Evolutionary conservation across 2,329 filamentous ascomycete species (phyloP), one percentile per base, ranked within the genome.

Genomic region (Fusarium subglutinans): DNA sequence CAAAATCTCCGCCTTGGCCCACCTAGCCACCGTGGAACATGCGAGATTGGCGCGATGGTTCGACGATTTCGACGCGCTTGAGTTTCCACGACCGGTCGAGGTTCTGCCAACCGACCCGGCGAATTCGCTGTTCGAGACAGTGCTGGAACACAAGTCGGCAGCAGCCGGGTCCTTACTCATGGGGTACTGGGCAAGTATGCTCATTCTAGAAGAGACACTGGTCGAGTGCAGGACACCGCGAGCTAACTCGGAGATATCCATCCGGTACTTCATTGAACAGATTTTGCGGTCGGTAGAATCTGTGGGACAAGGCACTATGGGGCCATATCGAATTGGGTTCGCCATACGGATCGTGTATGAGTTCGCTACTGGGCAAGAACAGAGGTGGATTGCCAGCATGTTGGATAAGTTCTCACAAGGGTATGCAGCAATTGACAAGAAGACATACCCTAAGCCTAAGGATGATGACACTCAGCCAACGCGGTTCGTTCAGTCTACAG

Each of bases 191-290:
- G 81, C 83, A 12, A 82, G 80, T 43, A 76, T 83, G 75, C 75
- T 84, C n/a, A 81, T 85, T 56, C 71, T 85, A 40, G 81, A 85
- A 60, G 82, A 83, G 66, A 77, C 76, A 12, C 53, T 85, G 55
- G 77, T 79, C 26, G 78, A 81, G 59, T 84, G 82, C 63, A 75
- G 73, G 20, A 72, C 77, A 37, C 76, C 75, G 12, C 73, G 74
- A n/a, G 48, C 54, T 11, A 62, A 78, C 35, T 80, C 79, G 43
- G 75, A 72, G 13, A 72, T 76, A 35, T 73, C 54, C 37, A 81
- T 82, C 62, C 63, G 69, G 30, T 66, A 74, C 44, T 69, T 82
- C 7, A 78, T 80, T 20, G 67, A 71, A 28, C 79, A 79, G 37
- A 84, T 85, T 48, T 69, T 83, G 38, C 80, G 82, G 18, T 83